phyloP scores from a whole-genome alignment of 169 alveolate species.

The Babesia bigemina region DNA sequence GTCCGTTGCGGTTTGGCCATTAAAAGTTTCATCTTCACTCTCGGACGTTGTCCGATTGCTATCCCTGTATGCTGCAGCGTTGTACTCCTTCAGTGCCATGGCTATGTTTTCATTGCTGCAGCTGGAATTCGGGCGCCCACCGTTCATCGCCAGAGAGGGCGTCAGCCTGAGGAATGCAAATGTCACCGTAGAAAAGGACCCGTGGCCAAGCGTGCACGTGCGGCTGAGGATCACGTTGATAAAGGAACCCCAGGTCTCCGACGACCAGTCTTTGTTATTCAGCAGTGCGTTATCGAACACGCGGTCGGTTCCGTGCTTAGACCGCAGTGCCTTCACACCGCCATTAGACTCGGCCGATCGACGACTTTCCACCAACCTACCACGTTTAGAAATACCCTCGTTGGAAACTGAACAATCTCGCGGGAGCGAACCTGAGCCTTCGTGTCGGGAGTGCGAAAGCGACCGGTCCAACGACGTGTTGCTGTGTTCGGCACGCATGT shows the following conservation, averaged over 20 bases:
- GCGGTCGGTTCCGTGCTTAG: neutral
- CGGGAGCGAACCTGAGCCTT: conserved; percentile 3
- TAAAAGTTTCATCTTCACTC: neutral
- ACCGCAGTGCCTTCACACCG: neutral
- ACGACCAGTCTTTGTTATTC: conserved; percentile 21
- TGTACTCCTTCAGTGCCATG: neutral
- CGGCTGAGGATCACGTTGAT: conserved; percentile 57
- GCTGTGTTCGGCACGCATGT: neutral
- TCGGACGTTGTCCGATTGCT: neutral
- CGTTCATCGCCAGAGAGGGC: neutral
- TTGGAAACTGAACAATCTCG: neutral
- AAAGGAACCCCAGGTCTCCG: conserved; percentile 50
- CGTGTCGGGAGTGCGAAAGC: neutral
- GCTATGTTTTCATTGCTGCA: neutral
- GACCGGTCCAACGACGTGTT: conserved; percentile 13
- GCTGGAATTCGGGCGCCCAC: neutral
- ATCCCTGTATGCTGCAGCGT: no score
- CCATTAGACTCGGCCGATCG: neutral
- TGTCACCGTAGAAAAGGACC: conserved; percentile 65
- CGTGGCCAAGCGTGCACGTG: conserved; percentile 59
- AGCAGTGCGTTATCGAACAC: neutral
- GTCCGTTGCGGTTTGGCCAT: no score
- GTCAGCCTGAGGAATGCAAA: conserved; percentile 42
- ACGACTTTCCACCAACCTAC: conserved; percentile 1
- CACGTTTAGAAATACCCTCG: conserved; percentile 10